Conservation (phyloP, 106 monocot genomes). For the Phalaenopsis equestris region DNA sequence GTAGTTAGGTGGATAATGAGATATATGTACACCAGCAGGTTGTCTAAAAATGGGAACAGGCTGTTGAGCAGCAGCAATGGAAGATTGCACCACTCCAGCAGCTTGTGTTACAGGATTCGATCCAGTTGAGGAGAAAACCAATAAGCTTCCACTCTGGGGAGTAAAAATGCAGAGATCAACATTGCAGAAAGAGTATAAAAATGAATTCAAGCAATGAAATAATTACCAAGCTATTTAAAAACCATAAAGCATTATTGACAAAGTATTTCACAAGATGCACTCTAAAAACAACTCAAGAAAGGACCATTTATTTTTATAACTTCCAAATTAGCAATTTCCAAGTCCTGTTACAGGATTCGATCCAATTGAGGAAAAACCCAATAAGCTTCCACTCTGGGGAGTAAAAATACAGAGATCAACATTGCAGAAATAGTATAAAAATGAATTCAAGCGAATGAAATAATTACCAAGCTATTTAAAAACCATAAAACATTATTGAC, state of each 20-base stretch:
- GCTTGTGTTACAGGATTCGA: constrained; percentile 38
- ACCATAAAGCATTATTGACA: background rate
- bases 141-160: constrained; percentile 47
- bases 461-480: background rate
- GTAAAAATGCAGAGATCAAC: background rate
- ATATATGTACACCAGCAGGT: constrained; percentile 54
- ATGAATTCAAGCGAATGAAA: background rate
- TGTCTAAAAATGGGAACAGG: constrained; percentile 62
- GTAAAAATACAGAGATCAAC: background rate
- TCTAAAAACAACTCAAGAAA: background rate
- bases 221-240: background rate
- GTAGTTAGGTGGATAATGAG: constrained; percentile 78
- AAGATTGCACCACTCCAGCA: constrained; percentile 34
- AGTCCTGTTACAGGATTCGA: constrained; percentile 21
- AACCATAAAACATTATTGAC: background rate
- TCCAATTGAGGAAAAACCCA: constrained; percentile 31
- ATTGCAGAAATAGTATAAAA: background rate
- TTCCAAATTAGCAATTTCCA: background rate
- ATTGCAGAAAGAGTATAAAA: background rate
- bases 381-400: constrained; percentile 47
- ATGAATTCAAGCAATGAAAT: background rate
- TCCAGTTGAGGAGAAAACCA: constrained; percentile 32
- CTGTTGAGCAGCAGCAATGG: constrained; percentile 52
- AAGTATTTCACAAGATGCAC: background rate
- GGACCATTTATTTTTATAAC: background rate